Evolutionary conservation across 495 filamentous ascomycete species (phyloP), one percentile per base, ranked within the genome.

Genomic region (Geopyxis carbonaria): DNA sequence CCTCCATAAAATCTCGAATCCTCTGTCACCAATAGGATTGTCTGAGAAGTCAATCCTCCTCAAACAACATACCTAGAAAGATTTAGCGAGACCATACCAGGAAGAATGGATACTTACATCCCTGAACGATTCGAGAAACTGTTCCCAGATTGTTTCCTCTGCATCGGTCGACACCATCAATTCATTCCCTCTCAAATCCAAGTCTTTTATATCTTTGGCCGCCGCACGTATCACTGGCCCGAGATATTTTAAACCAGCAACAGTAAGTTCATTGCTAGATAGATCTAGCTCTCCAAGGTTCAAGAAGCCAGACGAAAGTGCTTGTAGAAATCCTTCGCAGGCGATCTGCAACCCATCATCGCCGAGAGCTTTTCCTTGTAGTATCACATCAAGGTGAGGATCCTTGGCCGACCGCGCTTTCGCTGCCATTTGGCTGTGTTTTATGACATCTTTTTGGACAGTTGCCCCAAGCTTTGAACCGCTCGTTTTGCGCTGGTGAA

Each of bases 361-460:
- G 38, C 50, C 51, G n/a, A 53, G 50, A 37, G 25, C 29, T 21
- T 51, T 53, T 18, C 48, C 50, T 42, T 53, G 50, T 5, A 53
- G 22, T 31, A 51, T 47, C 35, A 53, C 32, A 28, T 51, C 50
- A 13, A 53, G 31, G 15, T 44, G 43, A 40, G 37, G 42, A 32
- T 52, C 50, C 16, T 43, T 51, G 5, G 18, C 21, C 7, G 29
- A 18, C 19, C 47, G 38, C 2, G 35, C 24, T 6, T 44, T 35
- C n/a, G 36, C 16, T 32, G 39, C 35, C 27, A 37, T 31, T 10
- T 20, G 10, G 33, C 37, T 43, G 11, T 24, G 50, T 29, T 51
- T 53, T 4, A 53, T 36, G 22, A 53, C 34, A 38, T 53, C 50
- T 21, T 40, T 43, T 45, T 47, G 50, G 35, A 53, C 48, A 9